Evolutionary conservation across 2,329 filamentous ascomycete genomes (phyloP), one percentile per base, ranked within the genome.

Genomic region (Colletotrichum salicis): DNA sequence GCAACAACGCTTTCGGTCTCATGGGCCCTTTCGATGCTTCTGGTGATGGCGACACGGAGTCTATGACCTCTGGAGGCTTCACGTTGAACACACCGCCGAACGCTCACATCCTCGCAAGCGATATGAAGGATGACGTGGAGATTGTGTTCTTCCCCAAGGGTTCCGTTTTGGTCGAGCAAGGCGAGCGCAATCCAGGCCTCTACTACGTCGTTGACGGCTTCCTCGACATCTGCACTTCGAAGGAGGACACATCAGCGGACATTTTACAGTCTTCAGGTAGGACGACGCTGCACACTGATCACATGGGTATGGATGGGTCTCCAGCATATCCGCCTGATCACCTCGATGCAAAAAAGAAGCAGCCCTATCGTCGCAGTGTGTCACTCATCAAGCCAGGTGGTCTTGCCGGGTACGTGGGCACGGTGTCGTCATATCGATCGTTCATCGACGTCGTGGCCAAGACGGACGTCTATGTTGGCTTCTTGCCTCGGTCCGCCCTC

Each of bases 151-250:
- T 99, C 75, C 96, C 95, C 0, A 94, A 98, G 80, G 95, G 94
- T 2, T 96, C 96, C 1, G 93, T 99, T 0, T 87, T 99, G 19
- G 95, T 99, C 0, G 96, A 99, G 78, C 95, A 98, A 83, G 96
- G 96, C 11, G 96, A 99, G 80, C 90, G 96, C n/a, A 97, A 97
- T 76, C 96, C 96, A 0, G 96, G 96, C 0, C 81, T 99, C 0
- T 99, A 99, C 83, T 99, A 99, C 81, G 96, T 99, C 3, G 93
- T 99, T 61, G 96, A 99, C 80, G 96, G 96, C 0, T 99, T 99
- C 77, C 84, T 99, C 45, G 96, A 99, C 77, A 95, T 98, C 55
- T 95, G 94, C 73, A 92, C 97, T n/a, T 91, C 94, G 1, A 85
- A 90, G 0, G 90, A 92, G 52, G 90, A 93, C n/a, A 76, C 80